Conservation (phyloP, 805 yeast species). For the Wickerhamomyces chambardii region DNA sequence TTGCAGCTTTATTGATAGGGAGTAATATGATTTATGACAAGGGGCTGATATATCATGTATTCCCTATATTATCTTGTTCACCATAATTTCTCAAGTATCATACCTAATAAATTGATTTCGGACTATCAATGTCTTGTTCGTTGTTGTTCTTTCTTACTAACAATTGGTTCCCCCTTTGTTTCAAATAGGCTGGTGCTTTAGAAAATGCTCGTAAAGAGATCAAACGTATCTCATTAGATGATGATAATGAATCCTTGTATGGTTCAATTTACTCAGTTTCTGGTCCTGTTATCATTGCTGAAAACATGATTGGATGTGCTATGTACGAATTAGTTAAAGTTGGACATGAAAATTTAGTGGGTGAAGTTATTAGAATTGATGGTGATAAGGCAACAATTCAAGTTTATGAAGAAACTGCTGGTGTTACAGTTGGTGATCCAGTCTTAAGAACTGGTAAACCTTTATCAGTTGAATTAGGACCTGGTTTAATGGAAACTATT, state of each 20-base stretch:
- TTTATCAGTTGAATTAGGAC: slow-evolving; percentile 97
- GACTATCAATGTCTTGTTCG: too few relatives aligned
- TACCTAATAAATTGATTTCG: too few relatives aligned
- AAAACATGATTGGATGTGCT: slow-evolving; percentile 99
- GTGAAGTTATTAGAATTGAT: slow-evolving; percentile 96
- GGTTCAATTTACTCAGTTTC: slow-evolving; percentile 93
- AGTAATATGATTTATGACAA: too few relatives aligned
- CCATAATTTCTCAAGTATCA: too few relatives aligned
- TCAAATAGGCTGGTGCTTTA: slow-evolving; percentile 77
- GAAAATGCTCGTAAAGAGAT: slow-evolving; percentile 96
- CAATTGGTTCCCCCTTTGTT: background rate
- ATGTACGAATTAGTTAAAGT: slow-evolving; percentile 99
- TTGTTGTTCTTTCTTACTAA: too few relatives aligned
- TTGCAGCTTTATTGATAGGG: too few relatives aligned
- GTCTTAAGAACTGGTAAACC: slow-evolving; percentile 98
- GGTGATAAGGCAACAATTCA: slow-evolving; percentile 97
- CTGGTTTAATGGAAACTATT: slow-evolving; percentile 98
- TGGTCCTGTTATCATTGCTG: slow-evolving; percentile 97
- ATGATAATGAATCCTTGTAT: slow-evolving; percentile 64
- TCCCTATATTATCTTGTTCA: too few relatives aligned
- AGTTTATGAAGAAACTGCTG: slow-evolving; percentile 99
- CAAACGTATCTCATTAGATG: slow-evolving; percentile 75
- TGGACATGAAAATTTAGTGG: slow-evolving; percentile 94
- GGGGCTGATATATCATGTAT: too few relatives aligned
- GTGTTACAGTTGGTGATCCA: slow-evolving; percentile 99